Evolutionary conservation across 2,329 filamentous ascomycete species (phyloP), one percentile per base, ranked within the genome.

Genomic region (Periconia digitata): DNA sequence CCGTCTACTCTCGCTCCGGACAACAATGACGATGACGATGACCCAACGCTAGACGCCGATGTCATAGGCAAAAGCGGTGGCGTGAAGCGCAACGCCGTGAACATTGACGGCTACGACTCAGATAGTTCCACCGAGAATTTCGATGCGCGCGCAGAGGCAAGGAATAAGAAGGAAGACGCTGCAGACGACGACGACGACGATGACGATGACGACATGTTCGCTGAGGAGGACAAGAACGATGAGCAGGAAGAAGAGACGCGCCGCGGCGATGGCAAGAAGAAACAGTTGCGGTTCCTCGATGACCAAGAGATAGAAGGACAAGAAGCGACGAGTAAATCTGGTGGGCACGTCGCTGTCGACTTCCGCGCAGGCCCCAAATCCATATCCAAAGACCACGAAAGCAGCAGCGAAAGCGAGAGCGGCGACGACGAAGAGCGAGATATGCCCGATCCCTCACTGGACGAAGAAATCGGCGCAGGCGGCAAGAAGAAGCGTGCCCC

Each of bases 51-150:
- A 8, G 90, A 95, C 43, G 90, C 92, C 18, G 94, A 97, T 66
- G 92, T 96, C 34, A 96, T 97, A 56, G 91, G 92, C 15, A 81
- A 81, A 44, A 80, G 84, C 16, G 83, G 83, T 1, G 81, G 83
- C 35, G 89, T 90, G 0, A 96, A 96, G 71, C 89, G 94, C 54
- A 92, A 92, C 58, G 94, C 92, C 0, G 89, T 99, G 46, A 96
- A 97, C 64, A 85, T 99, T 35, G 94, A 97, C 65, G 94, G 94
- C 43, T 99, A 97, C 74, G 92, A 97, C 60, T 94, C 88, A 8
- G 94, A 99, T 72, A 85, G 81, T 48, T 95, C 92, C 44, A 92
- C 95, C 56, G 94, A 97, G 66, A 91, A 89, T 38, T 95, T 96
- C 70, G 83, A 94, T 59, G 82, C 81, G 24, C 83, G 89, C 43